Evolutionary conservation across 2,329 filamentous ascomycete genomes (phyloP).

Genomic region (Orbilia javanica): DNA sequence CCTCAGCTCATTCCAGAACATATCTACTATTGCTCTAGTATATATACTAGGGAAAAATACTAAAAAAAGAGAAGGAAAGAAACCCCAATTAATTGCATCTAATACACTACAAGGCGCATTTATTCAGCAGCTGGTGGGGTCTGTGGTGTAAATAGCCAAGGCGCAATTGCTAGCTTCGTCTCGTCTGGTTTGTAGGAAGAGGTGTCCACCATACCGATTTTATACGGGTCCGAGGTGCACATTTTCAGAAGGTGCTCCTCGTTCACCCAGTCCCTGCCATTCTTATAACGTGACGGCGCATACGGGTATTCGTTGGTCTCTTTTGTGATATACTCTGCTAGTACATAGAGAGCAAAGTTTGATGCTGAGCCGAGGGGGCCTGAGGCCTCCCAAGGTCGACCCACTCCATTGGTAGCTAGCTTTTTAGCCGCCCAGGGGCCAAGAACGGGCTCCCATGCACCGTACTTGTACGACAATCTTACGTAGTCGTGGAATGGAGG

Average conservation of each 20-base stretch:
- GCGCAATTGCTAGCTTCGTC: constrained; percentile 4
- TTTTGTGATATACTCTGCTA: constrained; percentile 19
- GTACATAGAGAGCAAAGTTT: constrained; percentile 28
- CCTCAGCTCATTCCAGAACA: too few species aligned
- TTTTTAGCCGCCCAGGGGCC: constrained; percentile 22
- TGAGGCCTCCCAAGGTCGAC: background rate
- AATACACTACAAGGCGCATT: too few species aligned
- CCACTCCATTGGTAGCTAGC: constrained; percentile 7
- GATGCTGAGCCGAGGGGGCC: constrained; percentile 14
- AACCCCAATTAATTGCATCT: too few species aligned
- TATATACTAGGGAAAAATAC: too few species aligned
- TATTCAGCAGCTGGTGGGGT: background rate
- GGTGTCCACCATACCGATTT: background rate
- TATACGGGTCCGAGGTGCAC: constrained; percentile 3
- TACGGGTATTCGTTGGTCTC: constrained; percentile 27
- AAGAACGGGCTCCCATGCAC: background rate
- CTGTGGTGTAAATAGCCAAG: constrained; percentile 33
- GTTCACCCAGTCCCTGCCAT: background rate
- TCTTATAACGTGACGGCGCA: background rate
- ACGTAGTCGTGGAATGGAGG: constrained; percentile 27
- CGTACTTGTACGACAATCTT: too few species aligned
- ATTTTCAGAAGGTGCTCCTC: background rate
- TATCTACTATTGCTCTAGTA: too few species aligned
- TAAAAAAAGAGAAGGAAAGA: too few species aligned
- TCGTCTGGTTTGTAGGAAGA: background rate